Evolutionary conservation across 495 filamentous ascomycete species (phyloP).

Genomic region (Aspergillus wentii): DNA sequence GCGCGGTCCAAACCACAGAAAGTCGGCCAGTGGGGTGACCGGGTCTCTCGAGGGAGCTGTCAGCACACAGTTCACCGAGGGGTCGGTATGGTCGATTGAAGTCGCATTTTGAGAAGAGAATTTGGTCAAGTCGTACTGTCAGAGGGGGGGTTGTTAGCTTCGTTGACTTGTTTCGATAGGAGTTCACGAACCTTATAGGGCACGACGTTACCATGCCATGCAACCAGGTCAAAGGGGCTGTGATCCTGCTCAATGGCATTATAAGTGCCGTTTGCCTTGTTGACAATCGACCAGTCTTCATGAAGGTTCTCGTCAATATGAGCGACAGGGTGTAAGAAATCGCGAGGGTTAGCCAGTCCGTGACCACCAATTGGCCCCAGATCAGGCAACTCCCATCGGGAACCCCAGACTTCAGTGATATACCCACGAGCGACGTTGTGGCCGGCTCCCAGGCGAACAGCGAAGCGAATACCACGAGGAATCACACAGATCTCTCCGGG

Average conservation of each 20-base stretch:
- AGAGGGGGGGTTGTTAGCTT: too few species aligned
- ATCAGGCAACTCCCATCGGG: constrained; percentile 34
- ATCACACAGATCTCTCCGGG: constrained; percentile 40
- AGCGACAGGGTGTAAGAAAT: constrained; percentile 37
- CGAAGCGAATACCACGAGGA: constrained; percentile 32
- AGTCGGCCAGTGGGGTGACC: constrained; percentile 30
- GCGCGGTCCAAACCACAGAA: constrained; percentile 38
- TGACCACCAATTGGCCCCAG: constrained; percentile 35
- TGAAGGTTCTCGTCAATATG: constrained; percentile 35
- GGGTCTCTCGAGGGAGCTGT: constrained; percentile 36
- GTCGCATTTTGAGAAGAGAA: constrained; percentile 37
- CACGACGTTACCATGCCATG: constrained; percentile 41
- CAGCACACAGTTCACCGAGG: constrained; percentile 34
- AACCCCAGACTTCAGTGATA: constrained; percentile 38
- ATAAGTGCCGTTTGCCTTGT: constrained; percentile 32
- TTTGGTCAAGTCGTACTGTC: constrained; percentile 36
- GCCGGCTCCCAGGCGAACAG: constrained; percentile 21
- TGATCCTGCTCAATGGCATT: constrained; percentile 35
- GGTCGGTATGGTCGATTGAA: constrained; percentile 39
- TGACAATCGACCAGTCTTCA: constrained; percentile 28
- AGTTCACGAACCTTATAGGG: constrained; percentile 34
- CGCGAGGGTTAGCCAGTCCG: constrained; percentile 34
- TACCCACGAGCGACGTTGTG: constrained; percentile 30
- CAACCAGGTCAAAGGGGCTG: constrained; percentile 36
- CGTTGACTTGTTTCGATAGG: too few species aligned